Conservation (phyloP, 148 eudicot species). For the Tetragonia tetragonoides region DNA sequence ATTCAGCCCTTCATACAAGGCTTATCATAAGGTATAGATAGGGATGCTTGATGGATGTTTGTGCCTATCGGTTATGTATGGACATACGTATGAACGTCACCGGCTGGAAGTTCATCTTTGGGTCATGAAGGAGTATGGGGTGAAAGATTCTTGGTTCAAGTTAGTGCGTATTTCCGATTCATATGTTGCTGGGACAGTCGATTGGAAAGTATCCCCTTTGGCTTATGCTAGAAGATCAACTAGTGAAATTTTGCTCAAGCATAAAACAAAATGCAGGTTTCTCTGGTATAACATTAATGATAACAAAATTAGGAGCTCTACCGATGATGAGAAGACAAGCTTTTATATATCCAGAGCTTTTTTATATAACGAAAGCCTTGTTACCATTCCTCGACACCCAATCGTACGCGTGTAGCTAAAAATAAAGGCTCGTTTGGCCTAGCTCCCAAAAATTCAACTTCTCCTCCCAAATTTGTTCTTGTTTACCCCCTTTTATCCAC, state of each 20-base stretch:
- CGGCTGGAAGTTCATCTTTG: neutral
- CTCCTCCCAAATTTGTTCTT: no score
- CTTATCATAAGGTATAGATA: neutral
- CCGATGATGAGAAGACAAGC: neutral
- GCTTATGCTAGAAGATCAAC: neutral
- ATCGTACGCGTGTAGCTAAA: no score
- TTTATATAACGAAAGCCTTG: no score
- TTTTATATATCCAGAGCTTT: no score
- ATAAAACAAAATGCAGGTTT: neutral
- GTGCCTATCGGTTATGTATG: neutral
- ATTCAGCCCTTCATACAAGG: no score
- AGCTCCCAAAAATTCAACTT: no score
- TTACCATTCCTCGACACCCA: no score
- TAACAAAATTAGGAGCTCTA: neutral
- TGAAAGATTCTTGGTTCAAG: constrained; percentile 13
- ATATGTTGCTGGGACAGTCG: neutral
- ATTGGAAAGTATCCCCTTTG: neutral
- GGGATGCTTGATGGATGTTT: constrained; percentile 16
- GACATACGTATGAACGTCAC: neutral
- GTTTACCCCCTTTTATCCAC: no score
- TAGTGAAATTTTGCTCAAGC: neutral
- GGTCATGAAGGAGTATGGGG: constrained; percentile 16
- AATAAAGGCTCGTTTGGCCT: no score
- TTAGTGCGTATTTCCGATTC: neutral
- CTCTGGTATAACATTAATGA: neutral